Percentiles rank a stretch among this genome's conserved stretches.
These are phyloP conservation scores for Chalciporus piperatus DNA, from an alignment of 768 basidiomycete species.

Conservation along the genomic window DNA sequence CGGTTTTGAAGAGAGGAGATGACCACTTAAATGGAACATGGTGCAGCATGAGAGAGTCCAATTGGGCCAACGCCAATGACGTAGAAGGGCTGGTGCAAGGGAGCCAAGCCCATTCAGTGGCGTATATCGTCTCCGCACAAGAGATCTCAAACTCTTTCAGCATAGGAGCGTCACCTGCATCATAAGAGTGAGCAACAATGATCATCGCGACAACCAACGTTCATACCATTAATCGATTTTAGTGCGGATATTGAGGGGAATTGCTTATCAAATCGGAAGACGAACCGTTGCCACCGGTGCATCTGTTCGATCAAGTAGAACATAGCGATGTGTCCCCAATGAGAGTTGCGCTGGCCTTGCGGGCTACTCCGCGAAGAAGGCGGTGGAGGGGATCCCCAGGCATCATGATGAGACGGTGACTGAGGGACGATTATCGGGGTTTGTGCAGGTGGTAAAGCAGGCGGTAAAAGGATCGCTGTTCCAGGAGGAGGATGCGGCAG, in stretches of 20 bases:
- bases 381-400: constrained; percentile 36
- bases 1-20: constrained; percentile 64
- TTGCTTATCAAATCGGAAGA: constrained; percentile 76
- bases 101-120: constrained; percentile 71
- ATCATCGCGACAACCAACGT: not conserved
- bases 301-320: constrained; percentile 79
- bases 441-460: constrained; percentile 36
- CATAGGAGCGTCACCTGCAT: constrained; percentile 66
- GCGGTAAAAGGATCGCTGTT: constrained; percentile 32
- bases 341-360: constrained; percentile 47
- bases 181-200: constrained; percentile 1
- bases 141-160: constrained; percentile 77
- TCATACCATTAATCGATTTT: constrained; percentile 67
- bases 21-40: constrained; percentile 78
- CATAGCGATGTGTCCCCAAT: constrained; percentile 80
- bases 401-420: constrained; percentile 38
- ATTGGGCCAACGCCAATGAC: constrained; percentile 40
- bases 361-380: constrained; percentile 25
- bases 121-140: constrained; percentile 59
- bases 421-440: constrained; percentile 49
- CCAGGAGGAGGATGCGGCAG: constrained; percentile 28
- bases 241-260: constrained; percentile 73
- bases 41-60: constrained; percentile 61
- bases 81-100: constrained; percentile 46
- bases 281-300: constrained; percentile 78